A percentile compares a stretch with the other conserved stretches of the same genome.
Conservation (phyloP, 495 filamentous ascomycete species). For the Hypoxylon fragiforme region DNA sequence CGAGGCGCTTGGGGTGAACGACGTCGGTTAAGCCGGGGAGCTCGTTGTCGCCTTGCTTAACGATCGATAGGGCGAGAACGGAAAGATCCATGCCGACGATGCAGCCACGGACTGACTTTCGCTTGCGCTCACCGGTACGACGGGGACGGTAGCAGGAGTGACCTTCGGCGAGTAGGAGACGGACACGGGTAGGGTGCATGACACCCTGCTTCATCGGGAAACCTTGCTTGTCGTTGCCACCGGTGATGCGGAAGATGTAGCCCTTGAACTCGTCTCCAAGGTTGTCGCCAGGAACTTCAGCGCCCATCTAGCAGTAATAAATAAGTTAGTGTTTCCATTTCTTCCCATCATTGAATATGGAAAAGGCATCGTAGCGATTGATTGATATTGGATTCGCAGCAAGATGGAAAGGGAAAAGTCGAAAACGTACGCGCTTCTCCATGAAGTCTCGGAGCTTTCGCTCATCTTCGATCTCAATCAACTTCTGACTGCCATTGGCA, state of each 20-base stretch:
- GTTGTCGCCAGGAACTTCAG: slow-evolving; percentile 90
- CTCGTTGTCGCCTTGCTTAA: slow-evolving; percentile 95
- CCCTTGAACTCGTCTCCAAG: slow-evolving; percentile 99
- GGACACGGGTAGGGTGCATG: slow-evolving; percentile 97
- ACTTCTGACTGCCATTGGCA: slow-evolving; percentile 98
- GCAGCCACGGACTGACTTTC: slow-evolving; percentile 96
- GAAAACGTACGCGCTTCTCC: slow-evolving; percentile 50
- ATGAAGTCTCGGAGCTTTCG: slow-evolving; percentile 67
- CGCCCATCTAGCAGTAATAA: slow-evolving; percentile 71
- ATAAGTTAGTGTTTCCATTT: slow-evolving; percentile 40
- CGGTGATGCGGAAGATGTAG: slow-evolving; percentile 97
- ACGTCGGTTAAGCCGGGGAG: slow-evolving; percentile 94
- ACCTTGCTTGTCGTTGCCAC: slow-evolving; percentile 99
- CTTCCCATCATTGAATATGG: no score
- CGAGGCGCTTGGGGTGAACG: slow-evolving; percentile 96
- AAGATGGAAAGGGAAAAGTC: slow-evolving; percentile 4
- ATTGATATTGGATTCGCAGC: slow-evolving; percentile 5
- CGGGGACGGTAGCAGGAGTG: slow-evolving; percentile 98
- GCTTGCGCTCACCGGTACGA: slow-evolving; percentile 96
- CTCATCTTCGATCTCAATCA: slow-evolving; percentile 98
- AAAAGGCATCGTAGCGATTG: not conserved
- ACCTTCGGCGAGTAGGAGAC: slow-evolving; percentile 87
- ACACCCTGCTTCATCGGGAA: slow-evolving; percentile 99
- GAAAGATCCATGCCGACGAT: slow-evolving; percentile 94
- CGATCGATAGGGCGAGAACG: slow-evolving; percentile 87